Evolutionary conservation across 2,329 filamentous ascomycete genomes (phyloP).

Genomic region (Rhinocladiella similis): DNA sequence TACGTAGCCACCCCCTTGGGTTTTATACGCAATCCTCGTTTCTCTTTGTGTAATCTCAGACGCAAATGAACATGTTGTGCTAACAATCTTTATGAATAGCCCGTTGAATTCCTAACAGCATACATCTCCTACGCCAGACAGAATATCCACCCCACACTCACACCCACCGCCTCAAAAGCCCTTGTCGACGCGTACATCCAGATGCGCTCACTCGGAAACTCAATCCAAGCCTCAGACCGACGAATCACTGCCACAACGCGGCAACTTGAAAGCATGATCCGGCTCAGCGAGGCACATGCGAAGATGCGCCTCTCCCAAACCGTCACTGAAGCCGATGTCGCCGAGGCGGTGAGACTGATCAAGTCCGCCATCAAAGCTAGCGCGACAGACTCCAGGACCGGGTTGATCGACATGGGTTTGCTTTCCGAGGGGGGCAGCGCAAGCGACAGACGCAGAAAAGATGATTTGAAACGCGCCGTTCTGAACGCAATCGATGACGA

Average conservation of each 20-base stretch:
- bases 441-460: constrained; percentile 77
- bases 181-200: constrained; percentile 86
- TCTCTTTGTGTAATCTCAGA: background rate
- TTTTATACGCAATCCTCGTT: background rate
- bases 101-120: constrained; percentile 90
- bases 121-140: constrained; percentile 96
- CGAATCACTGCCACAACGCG: constrained; percentile 96
- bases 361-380: constrained; percentile 93
- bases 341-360: constrained; percentile 89
- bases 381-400: constrained; percentile 87
- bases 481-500: constrained; percentile 72
- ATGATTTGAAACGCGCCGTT: constrained; percentile 80
- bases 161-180: constrained; percentile 75
- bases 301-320: constrained; percentile 85
- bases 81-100: constrained; percentile 47
- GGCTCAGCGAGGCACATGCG: constrained; percentile 90
- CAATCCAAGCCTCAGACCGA: constrained; percentile 84
- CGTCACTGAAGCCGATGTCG: constrained; percentile 80
- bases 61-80: no score
- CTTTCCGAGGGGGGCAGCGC: constrained; percentile 92
- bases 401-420: constrained; percentile 94
- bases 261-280: constrained; percentile 98
- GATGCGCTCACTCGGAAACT: constrained; percentile 90
- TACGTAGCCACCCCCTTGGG: constrained; percentile 41
- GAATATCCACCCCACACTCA: constrained; percentile 80